Conservation (phyloP, 2,329 filamentous ascomycete species). For the Ophiocordyceps camponoti-floridani region DNA sequence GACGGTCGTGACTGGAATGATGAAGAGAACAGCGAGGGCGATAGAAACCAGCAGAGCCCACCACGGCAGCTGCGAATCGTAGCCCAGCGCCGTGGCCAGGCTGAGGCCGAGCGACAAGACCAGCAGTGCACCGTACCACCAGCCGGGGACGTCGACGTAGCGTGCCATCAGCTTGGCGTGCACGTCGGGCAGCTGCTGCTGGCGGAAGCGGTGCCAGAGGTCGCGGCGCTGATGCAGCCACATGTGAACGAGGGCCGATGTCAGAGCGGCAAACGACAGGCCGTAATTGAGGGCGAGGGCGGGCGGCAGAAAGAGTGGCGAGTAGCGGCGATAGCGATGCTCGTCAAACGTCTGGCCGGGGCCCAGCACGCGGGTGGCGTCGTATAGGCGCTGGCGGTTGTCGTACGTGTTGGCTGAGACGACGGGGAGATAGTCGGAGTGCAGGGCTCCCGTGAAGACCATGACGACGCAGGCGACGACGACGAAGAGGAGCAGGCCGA, state of each 20-base stretch:
- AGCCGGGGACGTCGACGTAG: slow-evolving; percentile 18
- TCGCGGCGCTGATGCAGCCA: slow-evolving; percentile 21
- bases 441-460: slow-evolving; percentile 23
- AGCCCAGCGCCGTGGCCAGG: slow-evolving; percentile 10
- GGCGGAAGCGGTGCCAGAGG: slow-evolving; percentile 24
- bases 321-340: slow-evolving; percentile 30
- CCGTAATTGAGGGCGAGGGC: slow-evolving; percentile 22
- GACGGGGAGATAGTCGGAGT: slow-evolving; percentile 35
- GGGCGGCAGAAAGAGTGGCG: slow-evolving; percentile 31
- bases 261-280: slow-evolving; percentile 28
- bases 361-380: slow-evolving; percentile 31
- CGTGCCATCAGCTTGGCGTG: slow-evolving; percentile 16
- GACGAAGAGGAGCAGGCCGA: slow-evolving; percentile 22
- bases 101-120: slow-evolving; percentile 14
- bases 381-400: slow-evolving; percentile 32
- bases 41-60: slow-evolving; percentile 12
- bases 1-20: slow-evolving; percentile 10
- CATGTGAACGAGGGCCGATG: slow-evolving; percentile 20
- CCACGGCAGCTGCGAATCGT: slow-evolving; percentile 10
- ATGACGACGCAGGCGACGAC: slow-evolving; percentile 26
- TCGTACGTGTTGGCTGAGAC: slow-evolving; percentile 35
- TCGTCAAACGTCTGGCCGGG: slow-evolving; percentile 26
- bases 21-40: slow-evolving; percentile 8
- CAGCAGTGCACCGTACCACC: slow-evolving; percentile 19
- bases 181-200: slow-evolving; percentile 20